Conservation (phyloP, 176 grass and related monocot genomes). For the Puccinellia tenuiflora region DNA sequence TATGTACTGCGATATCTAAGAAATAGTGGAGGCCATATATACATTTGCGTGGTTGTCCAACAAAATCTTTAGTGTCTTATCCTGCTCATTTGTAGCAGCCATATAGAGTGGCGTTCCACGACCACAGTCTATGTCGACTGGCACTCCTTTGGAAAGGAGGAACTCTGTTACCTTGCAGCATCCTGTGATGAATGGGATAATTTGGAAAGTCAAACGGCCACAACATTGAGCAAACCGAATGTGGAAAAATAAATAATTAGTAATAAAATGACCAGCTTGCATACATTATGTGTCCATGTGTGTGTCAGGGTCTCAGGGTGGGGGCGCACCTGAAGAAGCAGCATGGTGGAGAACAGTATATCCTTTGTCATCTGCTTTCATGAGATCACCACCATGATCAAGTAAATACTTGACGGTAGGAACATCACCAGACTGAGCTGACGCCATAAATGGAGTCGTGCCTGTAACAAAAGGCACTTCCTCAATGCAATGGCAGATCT, state of each 20-base stretch:
- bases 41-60: conserved; percentile 30
- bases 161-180: conserved; percentile 19
- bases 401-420: neutral
- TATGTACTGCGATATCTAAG: neutral
- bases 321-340: neutral
- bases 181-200: neutral
- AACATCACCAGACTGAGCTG: conserved; percentile 12
- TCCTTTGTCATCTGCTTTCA: conserved; percentile 12
- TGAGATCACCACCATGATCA: conserved; percentile 1
- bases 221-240: neutral
- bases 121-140: conserved; percentile 14
- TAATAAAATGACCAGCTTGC: neutral
- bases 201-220: neutral
- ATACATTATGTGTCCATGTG: neutral
- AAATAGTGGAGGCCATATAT: neutral
- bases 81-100: neutral
- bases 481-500: neutral
- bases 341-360: neutral
- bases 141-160: conserved; percentile 18
- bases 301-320: neutral
- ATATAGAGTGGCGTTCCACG: conserved; percentile 15
- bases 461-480: neutral
- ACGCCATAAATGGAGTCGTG: conserved; percentile 14
- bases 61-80: conserved; percentile 32
- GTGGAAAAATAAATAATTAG: neutral